Base-by-base conservation (phyloP, 371 early-diverging fungal species). In the Saksenaea oblongispora region DNA sequence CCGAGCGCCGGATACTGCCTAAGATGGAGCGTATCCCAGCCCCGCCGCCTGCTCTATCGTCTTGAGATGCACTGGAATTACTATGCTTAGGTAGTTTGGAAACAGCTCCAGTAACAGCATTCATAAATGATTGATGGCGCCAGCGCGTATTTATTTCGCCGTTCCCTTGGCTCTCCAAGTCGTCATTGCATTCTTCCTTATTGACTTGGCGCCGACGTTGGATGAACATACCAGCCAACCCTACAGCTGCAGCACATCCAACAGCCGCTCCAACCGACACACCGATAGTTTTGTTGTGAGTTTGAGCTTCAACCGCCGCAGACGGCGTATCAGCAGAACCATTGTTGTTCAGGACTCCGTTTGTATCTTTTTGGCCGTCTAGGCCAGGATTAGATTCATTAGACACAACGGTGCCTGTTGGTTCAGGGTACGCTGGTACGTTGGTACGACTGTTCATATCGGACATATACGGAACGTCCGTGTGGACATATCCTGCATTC, bases 191-290 rank as follows among this genome's bases (percentile, higher is more conserved):
- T 56, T 70, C 67, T 15, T 70, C 67, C 10, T 69, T 44, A 4
- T 37, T 39, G 9, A 55, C 63, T 64, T 75, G 70, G 9, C 67
- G 66, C 28, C 67, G 71, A 3, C 60, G 61, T 22, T 71, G 71
- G 26, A 76, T 68, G 37, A 76, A 71, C 73, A 76, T 73, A 13
- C 77, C 77, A 1, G 74, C 77, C n/a, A 76, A 44, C 27, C 77
- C 77, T 31, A 66, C 77, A n/a, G 77, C 77, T 11, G 77, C 77
- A 35, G 73, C 56, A 59, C 74, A 73, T 24, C 77, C 77, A 36
- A 65, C 69, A 18, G 66, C 67, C 11, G 71, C 77, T 37, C 74
- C 77, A 34, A 76, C 56, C 18, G 70, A 70, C n/a, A 76, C 61
- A 35, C 77, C 74, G 47, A 76, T 64, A 8, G 71, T 59, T 34